These are phyloP conservation scores for Chaetomiaceae sp. DNA, from an alignment of 2,329 filamentous ascomycete species.

Conservation along the genomic window DNA sequence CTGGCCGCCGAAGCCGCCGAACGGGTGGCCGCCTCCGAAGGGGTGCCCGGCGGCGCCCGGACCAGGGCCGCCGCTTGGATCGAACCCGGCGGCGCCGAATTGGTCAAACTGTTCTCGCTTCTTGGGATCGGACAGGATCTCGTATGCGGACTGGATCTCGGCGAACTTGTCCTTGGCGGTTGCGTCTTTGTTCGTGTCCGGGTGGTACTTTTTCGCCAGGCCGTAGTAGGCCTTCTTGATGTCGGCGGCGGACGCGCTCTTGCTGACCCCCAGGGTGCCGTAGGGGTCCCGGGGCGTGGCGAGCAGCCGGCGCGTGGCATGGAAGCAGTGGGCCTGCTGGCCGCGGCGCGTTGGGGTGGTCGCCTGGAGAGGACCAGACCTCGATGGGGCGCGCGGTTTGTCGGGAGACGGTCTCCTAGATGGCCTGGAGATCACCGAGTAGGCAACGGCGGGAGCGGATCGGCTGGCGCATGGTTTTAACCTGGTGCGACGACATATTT, in stretches of 20 bases:
- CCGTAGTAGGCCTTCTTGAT: constrained; percentile 99
- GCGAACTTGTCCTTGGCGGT: constrained; percentile 91
- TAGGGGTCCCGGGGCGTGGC: constrained; percentile 72
- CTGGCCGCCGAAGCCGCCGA: constrained; percentile 44
- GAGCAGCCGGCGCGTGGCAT: constrained; percentile 48
- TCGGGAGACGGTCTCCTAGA: constrained; percentile 8
- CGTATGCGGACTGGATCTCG: constrained; percentile 90
- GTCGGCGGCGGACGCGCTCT: constrained; percentile 71
- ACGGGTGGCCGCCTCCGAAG: constrained; percentile 47
- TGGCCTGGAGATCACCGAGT: constrained; percentile 18
- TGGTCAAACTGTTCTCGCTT: constrained; percentile 91
- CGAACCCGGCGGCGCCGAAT: constrained; percentile 82
- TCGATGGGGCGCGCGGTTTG: neutral
- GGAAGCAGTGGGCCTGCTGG: constrained; percentile 38
- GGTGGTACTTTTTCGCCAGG: constrained; percentile 94
- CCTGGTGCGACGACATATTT: constrained; percentile 27
- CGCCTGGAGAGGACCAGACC: no score
- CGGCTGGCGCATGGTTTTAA: constrained; percentile 21
- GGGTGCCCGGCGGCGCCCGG: constrained; percentile 46
- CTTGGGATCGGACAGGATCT: constrained; percentile 83
- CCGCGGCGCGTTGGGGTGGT: no score
- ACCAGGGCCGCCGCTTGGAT: constrained; percentile 63
- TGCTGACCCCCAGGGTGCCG: constrained; percentile 74
- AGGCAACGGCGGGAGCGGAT: constrained; percentile 17
- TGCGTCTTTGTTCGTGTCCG: constrained; percentile 94